Conservation (phyloP, 2,329 filamentous ascomycete species). For the Aspergillus oerlinghausenensis region DNA sequence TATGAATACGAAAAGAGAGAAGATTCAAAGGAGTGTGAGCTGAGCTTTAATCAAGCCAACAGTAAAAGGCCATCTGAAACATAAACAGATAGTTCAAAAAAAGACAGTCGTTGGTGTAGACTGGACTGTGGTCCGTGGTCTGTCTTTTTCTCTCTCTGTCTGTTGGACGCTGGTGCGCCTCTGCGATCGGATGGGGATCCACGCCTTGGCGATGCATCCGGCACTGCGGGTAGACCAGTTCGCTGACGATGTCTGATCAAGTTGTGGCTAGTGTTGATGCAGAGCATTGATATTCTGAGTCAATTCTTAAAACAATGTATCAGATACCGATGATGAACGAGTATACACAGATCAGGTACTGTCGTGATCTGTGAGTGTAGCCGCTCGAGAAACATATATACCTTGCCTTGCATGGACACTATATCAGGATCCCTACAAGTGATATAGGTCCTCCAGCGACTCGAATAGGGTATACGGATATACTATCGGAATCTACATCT, state of each 20-base stretch:
- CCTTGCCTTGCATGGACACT: neutral
- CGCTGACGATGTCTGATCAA: neutral
- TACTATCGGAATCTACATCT: neutral
- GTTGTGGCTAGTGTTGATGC: neutral
- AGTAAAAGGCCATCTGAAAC: neutral
- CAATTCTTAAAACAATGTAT: neutral
- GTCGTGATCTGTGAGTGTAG: neutral
- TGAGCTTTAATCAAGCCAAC: neutral
- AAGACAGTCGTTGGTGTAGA: neutral
- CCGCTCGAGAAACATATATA: neutral
- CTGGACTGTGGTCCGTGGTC: neutral
- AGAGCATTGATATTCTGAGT: neutral
- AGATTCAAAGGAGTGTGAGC: neutral
- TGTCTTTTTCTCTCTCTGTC: neutral
- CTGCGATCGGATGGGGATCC: neutral
- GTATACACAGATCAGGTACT: neutral
- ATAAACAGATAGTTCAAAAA: neutral
- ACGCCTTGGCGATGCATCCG: neutral
- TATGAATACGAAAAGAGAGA: slow-evolving; percentile 2
- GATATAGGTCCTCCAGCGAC: neutral
- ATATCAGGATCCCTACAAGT: neutral
- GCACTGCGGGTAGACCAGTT: neutral
- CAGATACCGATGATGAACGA: neutral
- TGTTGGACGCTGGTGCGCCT: neutral
- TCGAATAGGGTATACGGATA: too few species aligned